Evolutionary conservation across 1,284 basidiomycete species (phyloP).

Genomic region (Ustilago trichophora): DNA sequence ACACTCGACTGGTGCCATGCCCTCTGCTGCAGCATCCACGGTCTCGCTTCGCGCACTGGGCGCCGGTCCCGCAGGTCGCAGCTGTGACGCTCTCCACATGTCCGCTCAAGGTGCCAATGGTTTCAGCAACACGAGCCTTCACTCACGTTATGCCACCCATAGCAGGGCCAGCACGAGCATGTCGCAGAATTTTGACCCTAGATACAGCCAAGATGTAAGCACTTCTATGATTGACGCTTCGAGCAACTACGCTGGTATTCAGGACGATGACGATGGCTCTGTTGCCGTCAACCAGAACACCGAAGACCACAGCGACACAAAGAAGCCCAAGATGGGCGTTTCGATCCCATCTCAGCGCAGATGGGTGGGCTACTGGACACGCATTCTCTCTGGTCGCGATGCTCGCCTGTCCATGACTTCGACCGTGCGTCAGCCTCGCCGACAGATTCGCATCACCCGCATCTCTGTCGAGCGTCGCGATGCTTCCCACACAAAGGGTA

Average conservation of each 20-base stretch:
- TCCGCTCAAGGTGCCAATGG: no score
- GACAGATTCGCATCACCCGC: slow-evolving; percentile 47
- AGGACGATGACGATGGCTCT: slow-evolving; percentile 20
- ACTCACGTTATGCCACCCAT: slow-evolving; percentile 16
- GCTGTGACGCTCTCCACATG: slow-evolving; percentile 37
- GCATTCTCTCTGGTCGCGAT: slow-evolving; percentile 48
- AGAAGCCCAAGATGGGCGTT: slow-evolving; percentile 48
- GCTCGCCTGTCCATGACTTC: slow-evolving; percentile 39
- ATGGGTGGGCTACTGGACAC: slow-evolving; percentile 57
- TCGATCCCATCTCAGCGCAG: slow-evolving; percentile 53
- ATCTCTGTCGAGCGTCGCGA: slow-evolving; percentile 46
- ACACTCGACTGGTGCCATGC: slow-evolving; percentile 30
- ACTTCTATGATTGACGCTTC: slow-evolving; percentile 2
- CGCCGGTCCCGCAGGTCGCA: slow-evolving; percentile 29
- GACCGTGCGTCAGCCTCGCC: slow-evolving; percentile 18
- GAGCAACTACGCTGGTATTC: neutral
- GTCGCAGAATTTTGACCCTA: neutral
- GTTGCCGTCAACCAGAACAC: slow-evolving; percentile 38
- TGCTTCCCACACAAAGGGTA: no score
- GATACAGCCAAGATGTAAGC: no score
- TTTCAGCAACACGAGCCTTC: slow-evolving; percentile 4
- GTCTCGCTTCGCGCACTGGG: slow-evolving; percentile 25
- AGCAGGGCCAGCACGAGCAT: slow-evolving; percentile 18
- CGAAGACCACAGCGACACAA: slow-evolving; percentile 27
- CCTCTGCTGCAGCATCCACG: slow-evolving; percentile 21